Conservation (phyloP, 169 alveolate genomes). For the Babesia gibsoni region DNA sequence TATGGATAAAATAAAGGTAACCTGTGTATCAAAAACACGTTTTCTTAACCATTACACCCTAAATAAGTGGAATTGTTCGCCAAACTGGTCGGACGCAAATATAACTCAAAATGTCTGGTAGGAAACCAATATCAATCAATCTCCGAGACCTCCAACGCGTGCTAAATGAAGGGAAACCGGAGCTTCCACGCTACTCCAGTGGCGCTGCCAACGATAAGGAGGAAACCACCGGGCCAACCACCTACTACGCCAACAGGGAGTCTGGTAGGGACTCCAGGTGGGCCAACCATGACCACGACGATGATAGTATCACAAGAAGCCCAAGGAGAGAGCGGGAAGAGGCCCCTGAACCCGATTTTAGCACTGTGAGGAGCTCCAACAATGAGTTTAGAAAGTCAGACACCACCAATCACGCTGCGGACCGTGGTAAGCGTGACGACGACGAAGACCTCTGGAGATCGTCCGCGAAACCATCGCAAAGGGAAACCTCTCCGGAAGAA, state of each 20-base stretch:
- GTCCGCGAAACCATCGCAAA: neutral
- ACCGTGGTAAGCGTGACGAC: neutral
- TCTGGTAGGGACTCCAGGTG: conserved; percentile 19
- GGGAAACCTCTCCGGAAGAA: neutral
- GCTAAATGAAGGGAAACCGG: conserved; percentile 47
- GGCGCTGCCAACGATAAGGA: conserved; percentile 25
- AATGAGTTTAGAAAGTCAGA: conserved; percentile 8
- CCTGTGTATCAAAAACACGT: neutral
- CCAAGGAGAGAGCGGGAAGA: neutral
- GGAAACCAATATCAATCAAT: conserved; percentile 58
- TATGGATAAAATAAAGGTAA: neutral
- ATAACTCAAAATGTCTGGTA: conserved; percentile 37
- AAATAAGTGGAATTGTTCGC: too few relatives aligned
- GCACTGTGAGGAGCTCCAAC: conserved; percentile 43
- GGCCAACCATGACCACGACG: conserved; percentile 61
- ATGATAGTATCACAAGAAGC: conserved; percentile 18
- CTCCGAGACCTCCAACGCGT: conserved; percentile 63
- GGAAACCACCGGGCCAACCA: neutral
- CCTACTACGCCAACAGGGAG: conserved; percentile 26
- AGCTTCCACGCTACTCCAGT: conserved; percentile 29
- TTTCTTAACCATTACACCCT: too few relatives aligned
- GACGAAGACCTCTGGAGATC: conserved; percentile 33
- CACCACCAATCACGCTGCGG: neutral
- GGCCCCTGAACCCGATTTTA: conserved; percentile 43
- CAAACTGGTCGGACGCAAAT: too few relatives aligned